phyloP scores from a whole-genome alignment of 2,329 filamentous ascomycete species.

The Colletotrichum sp. region DNA sequence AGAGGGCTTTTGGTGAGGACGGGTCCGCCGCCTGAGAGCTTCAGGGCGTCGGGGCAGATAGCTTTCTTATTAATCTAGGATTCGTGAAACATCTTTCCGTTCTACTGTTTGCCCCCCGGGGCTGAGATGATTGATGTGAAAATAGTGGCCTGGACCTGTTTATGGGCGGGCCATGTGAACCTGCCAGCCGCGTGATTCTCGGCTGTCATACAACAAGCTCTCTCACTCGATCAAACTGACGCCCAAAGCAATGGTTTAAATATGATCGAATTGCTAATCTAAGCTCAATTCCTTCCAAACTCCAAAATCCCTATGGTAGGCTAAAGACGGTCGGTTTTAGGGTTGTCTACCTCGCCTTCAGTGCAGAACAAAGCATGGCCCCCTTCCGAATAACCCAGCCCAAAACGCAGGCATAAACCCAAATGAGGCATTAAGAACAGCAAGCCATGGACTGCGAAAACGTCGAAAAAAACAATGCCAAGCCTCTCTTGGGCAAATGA shows the following conservation, averaged over 20 bases:
- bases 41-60: not conserved
- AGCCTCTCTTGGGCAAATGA: not conserved
- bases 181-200: not conserved
- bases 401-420: not conserved
- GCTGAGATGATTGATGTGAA: not conserved
- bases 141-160: not conserved
- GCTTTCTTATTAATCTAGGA: slow-evolving; percentile 11
- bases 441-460: not conserved
- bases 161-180: not conserved
- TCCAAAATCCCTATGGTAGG: slow-evolving; percentile 2
- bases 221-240: not conserved
- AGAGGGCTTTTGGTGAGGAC: not conserved
- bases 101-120: not conserved
- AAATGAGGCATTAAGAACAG: not conserved
- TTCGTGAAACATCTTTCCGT: not conserved
- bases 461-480: not conserved
- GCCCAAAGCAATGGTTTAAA: not conserved
- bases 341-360: not conserved
- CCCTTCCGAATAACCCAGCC: not conserved
- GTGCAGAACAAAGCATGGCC: not conserved
- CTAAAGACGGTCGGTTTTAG: not conserved
- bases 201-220: not conserved
- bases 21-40: not conserved
- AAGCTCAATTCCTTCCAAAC: not conserved
- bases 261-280: not conserved